Conservation (phyloP, 148 eudicot genomes). For the Chenopodium quinoa region DNA sequence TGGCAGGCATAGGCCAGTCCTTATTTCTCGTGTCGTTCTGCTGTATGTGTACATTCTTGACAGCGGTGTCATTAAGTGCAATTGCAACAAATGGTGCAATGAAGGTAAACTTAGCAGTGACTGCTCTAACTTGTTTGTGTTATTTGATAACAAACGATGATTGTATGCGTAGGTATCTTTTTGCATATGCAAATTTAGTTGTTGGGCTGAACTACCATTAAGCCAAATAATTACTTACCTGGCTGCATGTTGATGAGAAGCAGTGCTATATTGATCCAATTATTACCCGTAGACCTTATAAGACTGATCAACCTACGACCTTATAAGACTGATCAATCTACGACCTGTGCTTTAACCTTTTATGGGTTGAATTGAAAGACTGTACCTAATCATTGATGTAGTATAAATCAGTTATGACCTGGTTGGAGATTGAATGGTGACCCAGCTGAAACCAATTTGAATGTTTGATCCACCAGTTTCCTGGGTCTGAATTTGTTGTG, state of each 20-base stretch:
- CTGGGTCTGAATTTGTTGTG: not conserved
- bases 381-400: not conserved
- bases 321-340: not conserved
- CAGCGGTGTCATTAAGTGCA: slow-evolving; percentile 91
- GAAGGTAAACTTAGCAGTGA: slow-evolving; percentile 56
- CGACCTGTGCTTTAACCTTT: not conserved
- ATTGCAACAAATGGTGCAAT: slow-evolving; percentile 99
- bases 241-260: not conserved
- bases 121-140: not conserved
- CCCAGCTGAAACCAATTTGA: not conserved
- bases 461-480: not conserved
- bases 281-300: not conserved
- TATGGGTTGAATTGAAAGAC: not conserved
- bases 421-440: not conserved
- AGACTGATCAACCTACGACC: not conserved
- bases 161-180: not conserved
- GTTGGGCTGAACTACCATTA: not conserved
- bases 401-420: not conserved
- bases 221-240: not conserved
- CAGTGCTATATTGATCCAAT: not conserved
- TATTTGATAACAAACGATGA: not conserved
- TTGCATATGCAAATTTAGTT: not conserved
- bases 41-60: slow-evolving; percentile 91
- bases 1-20: slow-evolving; percentile 96
- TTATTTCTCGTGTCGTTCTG: slow-evolving; percentile 80